Percentiles rank a stretch among this genome's conserved stretches.
Conservation (phyloP, 805 yeast species). For the Kodamaea fukazawae region DNA sequence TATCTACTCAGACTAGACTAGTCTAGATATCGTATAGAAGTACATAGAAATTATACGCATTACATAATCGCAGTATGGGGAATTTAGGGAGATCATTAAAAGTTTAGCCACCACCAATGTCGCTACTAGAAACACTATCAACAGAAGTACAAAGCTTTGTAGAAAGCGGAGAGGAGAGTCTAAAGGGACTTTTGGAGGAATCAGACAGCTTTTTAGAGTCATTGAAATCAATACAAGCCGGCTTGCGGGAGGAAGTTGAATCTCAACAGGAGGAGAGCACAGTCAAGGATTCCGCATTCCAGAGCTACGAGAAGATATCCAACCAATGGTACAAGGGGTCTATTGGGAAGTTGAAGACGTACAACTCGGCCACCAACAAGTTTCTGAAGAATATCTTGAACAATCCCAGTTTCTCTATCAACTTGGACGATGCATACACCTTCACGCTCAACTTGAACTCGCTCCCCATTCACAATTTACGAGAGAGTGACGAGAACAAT, state of each 20-base stretch:
- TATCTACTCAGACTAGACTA: too few relatives aligned
- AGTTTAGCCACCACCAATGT: slow-evolving; percentile 3
- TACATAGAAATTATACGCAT: background rate
- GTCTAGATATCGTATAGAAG: background rate
- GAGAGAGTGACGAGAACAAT: background rate
- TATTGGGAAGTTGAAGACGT: slow-evolving; percentile 31
- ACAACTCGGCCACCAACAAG: slow-evolving; percentile 33
- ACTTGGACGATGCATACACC: slow-evolving; percentile 41
- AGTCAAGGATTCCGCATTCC: background rate
- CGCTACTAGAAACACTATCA: slow-evolving; percentile 25
- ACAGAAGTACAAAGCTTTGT: slow-evolving; percentile 25
- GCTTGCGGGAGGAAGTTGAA: slow-evolving; percentile 17
- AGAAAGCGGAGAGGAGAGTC: slow-evolving; percentile 20
- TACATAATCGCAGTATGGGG: slow-evolving; percentile 2
- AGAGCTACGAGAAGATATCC: slow-evolving; percentile 17
- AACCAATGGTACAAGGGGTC: slow-evolving; percentile 36
- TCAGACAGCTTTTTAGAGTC: slow-evolving; percentile 23
- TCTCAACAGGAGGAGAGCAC: slow-evolving; percentile 5
- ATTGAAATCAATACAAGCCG: slow-evolving; percentile 15
- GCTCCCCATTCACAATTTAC: slow-evolving; percentile 3
- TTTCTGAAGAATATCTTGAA: slow-evolving; percentile 32
- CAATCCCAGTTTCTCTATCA: slow-evolving; percentile 26
- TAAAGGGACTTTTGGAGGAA: slow-evolving; percentile 19
- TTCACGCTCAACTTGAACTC: slow-evolving; percentile 26
- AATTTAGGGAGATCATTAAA: background rate